Evolutionary conservation across 306 rosid genomes (phyloP).

Genomic region (Elaeagnus macrophylla): DNA sequence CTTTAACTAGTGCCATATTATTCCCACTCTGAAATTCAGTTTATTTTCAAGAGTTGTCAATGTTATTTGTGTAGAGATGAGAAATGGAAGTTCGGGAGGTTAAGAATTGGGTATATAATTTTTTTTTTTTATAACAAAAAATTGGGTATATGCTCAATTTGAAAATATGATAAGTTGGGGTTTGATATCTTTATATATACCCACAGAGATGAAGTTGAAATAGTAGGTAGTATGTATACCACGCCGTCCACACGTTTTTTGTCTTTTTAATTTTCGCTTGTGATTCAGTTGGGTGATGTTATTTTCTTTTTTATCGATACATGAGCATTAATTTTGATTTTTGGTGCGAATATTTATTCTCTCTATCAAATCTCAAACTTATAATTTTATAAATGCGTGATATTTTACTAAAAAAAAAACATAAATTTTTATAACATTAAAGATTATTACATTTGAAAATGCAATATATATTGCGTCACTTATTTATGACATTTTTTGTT

Average conservation of each 20-base stretch:
- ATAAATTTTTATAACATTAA: too few relatives aligned
- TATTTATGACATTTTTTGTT: too few relatives aligned
- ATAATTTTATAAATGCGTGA: too few relatives aligned
- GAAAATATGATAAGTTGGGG: slow-evolving; percentile 18
- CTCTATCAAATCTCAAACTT: too few relatives aligned
- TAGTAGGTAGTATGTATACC: slow-evolving; percentile 16
- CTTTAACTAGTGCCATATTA: slow-evolving; percentile 52
- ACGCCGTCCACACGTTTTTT: slow-evolving; percentile 53
- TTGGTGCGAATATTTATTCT: too few relatives aligned
- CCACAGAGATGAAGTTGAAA: not conserved
- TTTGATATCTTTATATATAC: not conserved
- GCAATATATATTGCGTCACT: too few relatives aligned
- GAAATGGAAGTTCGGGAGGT: slow-evolving; percentile 5
- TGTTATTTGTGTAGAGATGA: slow-evolving; percentile 5
- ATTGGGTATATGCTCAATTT: not conserved
- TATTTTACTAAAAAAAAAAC: too few relatives aligned
- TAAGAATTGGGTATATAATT: not conserved
- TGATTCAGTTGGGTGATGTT: slow-evolving; percentile 15
- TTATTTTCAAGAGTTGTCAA: not conserved
- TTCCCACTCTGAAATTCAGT: not conserved
- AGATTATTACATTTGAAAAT: too few relatives aligned
- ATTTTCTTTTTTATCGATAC: too few relatives aligned
- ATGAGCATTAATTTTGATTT: too few relatives aligned
- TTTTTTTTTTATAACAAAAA: too few relatives aligned
- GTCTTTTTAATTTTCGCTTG: slow-evolving; percentile 13